Conservation (phyloP, 1,284 basidiomycete species). For the Hypsizygus ulmarius region DNA sequence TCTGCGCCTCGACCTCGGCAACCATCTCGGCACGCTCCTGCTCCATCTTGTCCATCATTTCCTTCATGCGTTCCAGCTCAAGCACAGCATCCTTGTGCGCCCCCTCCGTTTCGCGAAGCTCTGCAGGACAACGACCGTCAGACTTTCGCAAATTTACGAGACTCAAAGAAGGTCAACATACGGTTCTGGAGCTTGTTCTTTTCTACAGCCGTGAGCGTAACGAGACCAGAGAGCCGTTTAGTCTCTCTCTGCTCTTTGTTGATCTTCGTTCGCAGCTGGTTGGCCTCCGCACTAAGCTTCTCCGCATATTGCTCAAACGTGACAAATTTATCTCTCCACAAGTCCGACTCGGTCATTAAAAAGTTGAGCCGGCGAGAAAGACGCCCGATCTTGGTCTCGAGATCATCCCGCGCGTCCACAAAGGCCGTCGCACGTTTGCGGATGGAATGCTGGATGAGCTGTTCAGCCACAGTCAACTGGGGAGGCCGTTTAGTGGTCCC, state of each 20-base stretch:
- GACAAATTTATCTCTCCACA: conserved; percentile 90
- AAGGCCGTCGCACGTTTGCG: conserved; percentile 88
- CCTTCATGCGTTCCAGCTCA: conserved; percentile 71
- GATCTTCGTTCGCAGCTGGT: conserved; percentile 77
- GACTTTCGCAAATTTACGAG: not conserved
- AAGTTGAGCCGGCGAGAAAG: conserved; percentile 83
- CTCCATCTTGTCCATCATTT: conserved; percentile 81
- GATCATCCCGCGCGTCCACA: conserved; percentile 88
- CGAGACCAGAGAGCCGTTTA: conserved; percentile 73
- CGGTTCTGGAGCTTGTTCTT: conserved; percentile 72
- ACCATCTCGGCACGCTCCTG: conserved; percentile 82
- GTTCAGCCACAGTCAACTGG: conserved; percentile 74
- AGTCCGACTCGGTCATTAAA: conserved; percentile 85
- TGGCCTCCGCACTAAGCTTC: conserved; percentile 81
- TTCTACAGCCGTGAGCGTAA: conserved; percentile 72
- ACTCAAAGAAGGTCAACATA: conserved; percentile 38
- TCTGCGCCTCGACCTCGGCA: conserved; percentile 83
- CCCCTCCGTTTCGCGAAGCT: conserved; percentile 66
- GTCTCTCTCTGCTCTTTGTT: conserved; percentile 87
- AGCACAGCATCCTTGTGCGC: conserved; percentile 68
- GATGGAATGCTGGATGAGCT: conserved; percentile 81
- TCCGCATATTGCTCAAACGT: conserved; percentile 92
- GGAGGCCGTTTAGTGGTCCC: conserved; percentile 70
- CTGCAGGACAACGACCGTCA: conserved; percentile 33
- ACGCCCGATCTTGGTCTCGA: conserved; percentile 87